Evolutionary conservation across 345 rosid genomes (phyloP).

Genomic region (Rhizophora mangle): DNA sequence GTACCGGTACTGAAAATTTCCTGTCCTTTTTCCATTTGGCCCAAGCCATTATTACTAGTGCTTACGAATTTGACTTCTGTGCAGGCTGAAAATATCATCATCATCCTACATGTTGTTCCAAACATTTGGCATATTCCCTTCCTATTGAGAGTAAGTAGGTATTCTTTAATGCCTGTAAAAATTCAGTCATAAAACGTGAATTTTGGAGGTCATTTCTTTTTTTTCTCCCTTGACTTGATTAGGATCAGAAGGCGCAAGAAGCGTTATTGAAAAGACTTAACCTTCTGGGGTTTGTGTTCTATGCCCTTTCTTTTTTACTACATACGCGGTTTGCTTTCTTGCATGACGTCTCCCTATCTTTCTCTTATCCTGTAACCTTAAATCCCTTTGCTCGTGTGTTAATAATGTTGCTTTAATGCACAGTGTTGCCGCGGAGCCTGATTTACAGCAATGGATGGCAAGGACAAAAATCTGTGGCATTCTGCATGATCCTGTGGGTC

Average conservation of each 20-base stretch:
- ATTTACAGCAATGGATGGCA: slow-evolving; percentile 63
- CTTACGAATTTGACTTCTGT: slow-evolving; percentile 19
- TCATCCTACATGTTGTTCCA: slow-evolving; percentile 82
- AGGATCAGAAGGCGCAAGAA: slow-evolving; percentile 97
- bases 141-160: slow-evolving; percentile 65
- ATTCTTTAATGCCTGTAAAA: no score
- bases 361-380: not conserved
- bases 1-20: slow-evolving; percentile 53
- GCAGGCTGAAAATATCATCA: slow-evolving; percentile 68
- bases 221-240: slow-evolving; percentile 13
- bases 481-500: slow-evolving; percentile 66
- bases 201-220: slow-evolving; percentile 5
- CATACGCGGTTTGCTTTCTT: not conserved
- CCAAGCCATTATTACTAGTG: not conserved
- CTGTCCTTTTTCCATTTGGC: slow-evolving; percentile 1
- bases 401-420: no score
- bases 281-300: slow-evolving; percentile 56
- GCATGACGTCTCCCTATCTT: slow-evolving; percentile 8
- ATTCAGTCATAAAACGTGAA: not conserved
- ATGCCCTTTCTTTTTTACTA: no score
- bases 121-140: slow-evolving; percentile 97
- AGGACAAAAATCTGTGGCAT: slow-evolving; percentile 61
- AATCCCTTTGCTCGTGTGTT: not conserved
- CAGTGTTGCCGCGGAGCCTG: slow-evolving; percentile 61
- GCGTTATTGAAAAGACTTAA: slow-evolving; percentile 72